Evolutionary conservation across 176 grass and related monocot species (phyloP), one percentile per base, ranked within the genome.

Genomic region (Hyparrhenia diplandra): DNA sequence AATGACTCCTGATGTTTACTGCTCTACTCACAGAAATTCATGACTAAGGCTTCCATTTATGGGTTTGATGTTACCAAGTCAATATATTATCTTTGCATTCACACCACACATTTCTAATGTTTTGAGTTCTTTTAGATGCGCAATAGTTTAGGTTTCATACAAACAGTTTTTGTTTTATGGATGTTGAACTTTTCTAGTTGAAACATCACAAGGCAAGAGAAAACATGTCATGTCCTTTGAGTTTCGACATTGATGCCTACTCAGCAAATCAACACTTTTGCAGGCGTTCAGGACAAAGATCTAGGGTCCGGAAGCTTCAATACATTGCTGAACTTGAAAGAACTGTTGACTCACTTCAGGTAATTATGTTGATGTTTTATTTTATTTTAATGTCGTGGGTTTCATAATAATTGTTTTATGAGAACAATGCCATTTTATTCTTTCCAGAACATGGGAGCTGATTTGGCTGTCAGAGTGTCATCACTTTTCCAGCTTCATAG

Each of bases 261-360:
- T 77, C 36, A 77, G 36, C 4, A 46, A 74, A 67, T 87, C 39
- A 24, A 80, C 32, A 76, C 80, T 85, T 64, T 32, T 82, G 78
- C 84, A 99, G 97, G 87, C 87, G 93, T 71, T 95, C 93, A 55
- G 97, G 97, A 13, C 97, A 99, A 81, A 91, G 97, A 92, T 99
- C 97, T 80, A 93, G 93, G 90, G 93, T 99, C 32, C 81, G 93
- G 43, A 99, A 99, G 60, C 97, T 96, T 87, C 93, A 99, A 71
- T 95, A 99, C 83, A 99, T 99, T 74, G 90, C 91, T 92, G 97
- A 99, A 82, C 93, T 99, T 80, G 93, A 99, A 85, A 89, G 83
- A 71, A 91, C 87, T 72, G 93, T 99, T 80, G 91, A 91, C 17
- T 82, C 89, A 70, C 89, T 99, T 85, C 93, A 99, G 87, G 97